phyloP scores from a whole-genome alignment of 768 basidiomycete genomes.

The Russula vinacea region DNA sequence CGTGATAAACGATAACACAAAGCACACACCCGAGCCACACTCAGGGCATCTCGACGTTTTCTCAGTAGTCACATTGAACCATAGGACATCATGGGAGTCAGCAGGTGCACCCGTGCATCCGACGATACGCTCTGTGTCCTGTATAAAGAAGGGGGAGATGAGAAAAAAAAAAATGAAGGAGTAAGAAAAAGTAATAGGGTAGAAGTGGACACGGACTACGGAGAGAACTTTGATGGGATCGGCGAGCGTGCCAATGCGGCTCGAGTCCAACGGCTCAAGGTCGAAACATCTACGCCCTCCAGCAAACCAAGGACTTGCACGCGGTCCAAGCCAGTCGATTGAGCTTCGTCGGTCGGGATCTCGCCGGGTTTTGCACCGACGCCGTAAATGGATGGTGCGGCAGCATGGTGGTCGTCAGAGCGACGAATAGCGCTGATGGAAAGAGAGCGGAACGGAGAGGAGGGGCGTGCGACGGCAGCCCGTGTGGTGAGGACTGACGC shows the following conservation, averaged over 20 bases:
- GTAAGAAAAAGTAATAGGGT: not conserved
- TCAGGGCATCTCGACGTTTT: constrained; percentile 82
- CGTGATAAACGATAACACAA: not conserved
- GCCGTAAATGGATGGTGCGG: constrained; percentile 66
- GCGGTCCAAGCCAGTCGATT: constrained; percentile 96
- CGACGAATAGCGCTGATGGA: constrained; percentile 53
- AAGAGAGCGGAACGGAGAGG: constrained; percentile 49
- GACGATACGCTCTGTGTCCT: constrained; percentile 81
- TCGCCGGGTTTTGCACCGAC: constrained; percentile 67
- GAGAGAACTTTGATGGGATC: constrained; percentile 87
- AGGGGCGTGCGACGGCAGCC: constrained; percentile 15
- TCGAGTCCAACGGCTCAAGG: constrained; percentile 76
- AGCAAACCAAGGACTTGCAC: constrained; percentile 87
- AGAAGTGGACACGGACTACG: constrained; percentile 54
- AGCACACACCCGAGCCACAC: constrained; percentile 83
- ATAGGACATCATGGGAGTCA: constrained; percentile 91
- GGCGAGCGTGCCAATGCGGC: constrained; percentile 80
- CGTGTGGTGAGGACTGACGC: constrained; percentile 25
- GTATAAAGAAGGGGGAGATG: constrained; percentile 9
- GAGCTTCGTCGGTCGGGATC: constrained; percentile 80
- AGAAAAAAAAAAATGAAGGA: constrained; percentile 18
- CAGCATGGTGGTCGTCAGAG: constrained; percentile 47
- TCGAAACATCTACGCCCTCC: constrained; percentile 87
- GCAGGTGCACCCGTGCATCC: constrained; percentile 95
- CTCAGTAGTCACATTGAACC: constrained; percentile 68